These are phyloP conservation scores for Plenodomus tracheiphilus DNA, from an alignment of 2,329 filamentous ascomycete genomes.

Conservation along the genomic window DNA sequence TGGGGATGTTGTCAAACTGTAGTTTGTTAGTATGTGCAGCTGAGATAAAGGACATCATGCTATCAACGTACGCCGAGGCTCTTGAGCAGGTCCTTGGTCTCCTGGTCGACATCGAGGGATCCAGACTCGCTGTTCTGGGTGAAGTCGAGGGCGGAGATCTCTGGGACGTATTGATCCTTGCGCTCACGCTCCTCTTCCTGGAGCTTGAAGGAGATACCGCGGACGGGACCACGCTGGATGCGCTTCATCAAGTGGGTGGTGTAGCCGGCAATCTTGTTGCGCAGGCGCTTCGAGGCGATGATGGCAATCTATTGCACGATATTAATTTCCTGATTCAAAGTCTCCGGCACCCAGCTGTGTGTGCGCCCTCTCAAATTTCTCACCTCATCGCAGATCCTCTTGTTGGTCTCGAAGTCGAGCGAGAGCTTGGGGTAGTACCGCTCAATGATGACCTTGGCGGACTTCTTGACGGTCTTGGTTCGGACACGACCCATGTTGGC, in stretches of 20 bases:
- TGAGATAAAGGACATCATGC: constrained; percentile 10
- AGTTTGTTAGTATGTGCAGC: constrained; percentile 14
- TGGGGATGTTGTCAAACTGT: constrained; percentile 95
- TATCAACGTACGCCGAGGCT: constrained; percentile 83
- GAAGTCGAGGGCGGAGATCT: constrained; percentile 98
- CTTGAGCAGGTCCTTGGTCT: constrained; percentile 99
- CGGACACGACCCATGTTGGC: constrained; percentile 60
- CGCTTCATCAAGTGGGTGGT: constrained; percentile 93
- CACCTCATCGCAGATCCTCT: constrained; percentile 95
- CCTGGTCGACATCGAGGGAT: constrained; percentile 90
- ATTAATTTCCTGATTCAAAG: no score
- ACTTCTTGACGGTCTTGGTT: constrained; percentile 74
- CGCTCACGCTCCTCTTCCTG: constrained; percentile 99
- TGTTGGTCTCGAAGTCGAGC: constrained; percentile 99
- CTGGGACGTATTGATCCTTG: constrained; percentile 99
- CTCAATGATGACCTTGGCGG: constrained; percentile 99
- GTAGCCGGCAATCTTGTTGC: constrained; percentile 94
- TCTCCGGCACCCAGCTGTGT: no score
- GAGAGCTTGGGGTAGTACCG: constrained; percentile 82
- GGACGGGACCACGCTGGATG: constrained; percentile 98
- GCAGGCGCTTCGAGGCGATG: constrained; percentile 97
- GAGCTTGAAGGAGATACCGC: constrained; percentile 99
- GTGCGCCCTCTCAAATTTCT: background rate
- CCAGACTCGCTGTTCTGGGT: constrained; percentile 90
- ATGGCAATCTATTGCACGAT: constrained; percentile 74